A percentile compares a stretch with the other conserved stretches of the same genome.
Evolutionary conservation across 352 stramenopile genomes (phyloP).

Genomic region (Achlya hypogyna): DNA sequence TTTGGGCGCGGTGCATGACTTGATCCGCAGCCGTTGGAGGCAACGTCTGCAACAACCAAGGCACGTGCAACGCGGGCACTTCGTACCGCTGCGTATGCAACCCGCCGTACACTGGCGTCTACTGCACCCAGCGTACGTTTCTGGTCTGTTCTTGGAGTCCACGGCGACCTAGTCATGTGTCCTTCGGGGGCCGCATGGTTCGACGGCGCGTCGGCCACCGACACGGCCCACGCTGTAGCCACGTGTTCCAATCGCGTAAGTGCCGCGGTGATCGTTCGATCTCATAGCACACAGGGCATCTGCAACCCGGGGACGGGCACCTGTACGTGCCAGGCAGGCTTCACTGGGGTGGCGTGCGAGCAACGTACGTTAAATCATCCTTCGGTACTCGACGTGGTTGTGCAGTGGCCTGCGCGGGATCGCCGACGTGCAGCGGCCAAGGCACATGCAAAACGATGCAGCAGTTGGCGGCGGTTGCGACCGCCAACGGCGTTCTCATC

Average conservation of each 20-base stretch:
- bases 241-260: constrained; percentile 38
- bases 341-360: constrained; percentile 70
- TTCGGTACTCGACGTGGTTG: not conserved
- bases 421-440: constrained; percentile 45
- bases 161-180: constrained; percentile 28
- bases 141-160: constrained; percentile 28
- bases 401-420: constrained; percentile 36
- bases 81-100: constrained; percentile 52
- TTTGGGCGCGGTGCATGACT: not conserved
- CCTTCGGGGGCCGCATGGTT: constrained; percentile 54
- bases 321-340: constrained; percentile 61
- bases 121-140: constrained; percentile 40
- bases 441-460: constrained; percentile 74
- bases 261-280: too few species aligned
- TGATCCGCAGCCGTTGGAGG: not conserved
- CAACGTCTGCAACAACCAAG: constrained; percentile 34
- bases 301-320: constrained; percentile 43
- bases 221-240: constrained; percentile 43
- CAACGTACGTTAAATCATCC: constrained; percentile 20
- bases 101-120: constrained; percentile 40
- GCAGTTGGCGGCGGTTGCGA: constrained; percentile 35
- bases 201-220: constrained; percentile 39
- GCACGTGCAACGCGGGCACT: constrained; percentile 35
- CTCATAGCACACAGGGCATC: constrained; percentile 21
- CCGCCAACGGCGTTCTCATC: constrained; percentile 33